Evolutionary conservation across 306 rosid species (phyloP).

Genomic region (Morella rubra): DNA sequence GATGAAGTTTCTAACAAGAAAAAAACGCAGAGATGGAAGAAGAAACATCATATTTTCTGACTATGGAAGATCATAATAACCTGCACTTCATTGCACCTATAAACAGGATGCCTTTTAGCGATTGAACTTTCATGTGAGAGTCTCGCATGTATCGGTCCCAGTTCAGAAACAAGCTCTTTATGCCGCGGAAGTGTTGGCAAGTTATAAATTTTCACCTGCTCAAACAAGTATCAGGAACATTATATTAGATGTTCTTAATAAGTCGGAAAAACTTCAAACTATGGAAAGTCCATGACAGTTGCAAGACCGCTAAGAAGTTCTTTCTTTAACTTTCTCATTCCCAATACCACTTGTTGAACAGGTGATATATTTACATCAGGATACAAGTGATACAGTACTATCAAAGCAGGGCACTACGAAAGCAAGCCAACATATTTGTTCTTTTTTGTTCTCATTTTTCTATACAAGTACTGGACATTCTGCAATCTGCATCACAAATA

Average conservation of each 20-base stretch:
- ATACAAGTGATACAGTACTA: neutral
- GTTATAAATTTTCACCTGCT: conserved; percentile 63
- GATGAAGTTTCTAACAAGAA: conserved; percentile 7
- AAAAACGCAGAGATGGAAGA: conserved; percentile 3
- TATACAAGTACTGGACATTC: neutral
- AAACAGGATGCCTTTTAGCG: conserved; percentile 79
- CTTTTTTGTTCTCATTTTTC: neutral
- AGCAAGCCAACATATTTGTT: neutral
- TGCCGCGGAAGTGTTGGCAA: conserved; percentile 76
- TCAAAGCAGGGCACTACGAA: neutral
- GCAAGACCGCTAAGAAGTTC: neutral
- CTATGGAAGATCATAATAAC: conserved; percentile 43
- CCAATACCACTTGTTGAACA: neutral
- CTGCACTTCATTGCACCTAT: conserved; percentile 89
- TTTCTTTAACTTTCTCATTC: neutral
- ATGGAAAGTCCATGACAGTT: neutral
- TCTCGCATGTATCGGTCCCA: conserved; percentile 72
- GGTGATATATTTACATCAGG: neutral
- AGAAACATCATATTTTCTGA: conserved; percentile 23
- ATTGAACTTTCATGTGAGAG: conserved; percentile 47
- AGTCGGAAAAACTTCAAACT: neutral
- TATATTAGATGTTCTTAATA: neutral
- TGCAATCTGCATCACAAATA: too few relatives aligned
- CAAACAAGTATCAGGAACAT: conserved; percentile 6
- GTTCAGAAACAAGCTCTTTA: conserved; percentile 61